Evolutionary conservation across 139 green algal genomes (phyloP), one percentile per base, ranked within the genome.

Genomic region (Trebouxia sp.): DNA sequence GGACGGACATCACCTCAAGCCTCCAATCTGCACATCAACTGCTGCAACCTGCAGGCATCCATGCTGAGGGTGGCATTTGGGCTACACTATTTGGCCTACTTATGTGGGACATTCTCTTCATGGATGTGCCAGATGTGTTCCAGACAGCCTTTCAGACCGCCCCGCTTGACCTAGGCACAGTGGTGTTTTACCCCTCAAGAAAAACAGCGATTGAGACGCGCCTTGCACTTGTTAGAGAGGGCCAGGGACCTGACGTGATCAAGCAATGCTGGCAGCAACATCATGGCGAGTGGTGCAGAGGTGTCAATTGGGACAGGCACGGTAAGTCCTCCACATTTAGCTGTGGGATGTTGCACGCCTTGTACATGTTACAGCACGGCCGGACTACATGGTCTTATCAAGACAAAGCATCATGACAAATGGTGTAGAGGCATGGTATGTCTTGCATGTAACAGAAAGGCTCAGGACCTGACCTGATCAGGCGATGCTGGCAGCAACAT

Each of bases 51-150:
- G 41, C 81, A 88, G 83, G 92, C 20, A 65, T 89, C 43, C 94
- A 97, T 85, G 82, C 65, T 42, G 94, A 98, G 80, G 88, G 88
- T 11, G 90, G 92, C 77, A 85, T 97, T 30, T 97, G 93, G 94
- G 81, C 81, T 32, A 93, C 86, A 3, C 75, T 98, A 24, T 97
- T 94, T 79, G 87, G 83, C 17, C 84, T 98, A 72, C 87, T 98
- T 14, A 80, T 97, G 78, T 96, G 90, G 89, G 85, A 91, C 41
- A 83, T 88, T 22, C 50, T 96, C 2, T 96, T 94, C 80, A 55
- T 69, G 22, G 78, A 70, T 4, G 85, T 95, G 38, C 88, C 92
- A 24, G 91, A 94, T 76, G 91, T 92, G 42, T 94, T 97, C 65
- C 86, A 89, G 37, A 85, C 84, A n/a, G 85, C 87, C 42, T 97